Conservation (phyloP, 1,284 basidiomycete species). For the Pseudozyma thailandica region DNA sequence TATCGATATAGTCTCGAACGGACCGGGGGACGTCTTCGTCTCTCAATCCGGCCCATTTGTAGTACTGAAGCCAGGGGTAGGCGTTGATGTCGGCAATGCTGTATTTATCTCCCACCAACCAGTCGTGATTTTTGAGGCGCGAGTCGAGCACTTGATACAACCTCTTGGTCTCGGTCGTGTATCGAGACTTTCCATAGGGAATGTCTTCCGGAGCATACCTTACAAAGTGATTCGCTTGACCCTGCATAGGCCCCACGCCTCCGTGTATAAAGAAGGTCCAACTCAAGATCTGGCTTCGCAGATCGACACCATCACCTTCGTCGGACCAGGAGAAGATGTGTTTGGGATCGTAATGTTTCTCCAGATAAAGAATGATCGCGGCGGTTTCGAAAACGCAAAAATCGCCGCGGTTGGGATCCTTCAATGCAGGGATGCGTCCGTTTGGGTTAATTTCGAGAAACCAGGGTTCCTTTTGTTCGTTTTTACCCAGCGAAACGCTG, state of each 20-base stretch:
- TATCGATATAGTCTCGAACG: conserved; percentile 35
- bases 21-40: conserved; percentile 36
- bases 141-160: conserved; percentile 52
- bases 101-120: conserved; percentile 58
- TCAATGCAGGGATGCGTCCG: conserved; percentile 58
- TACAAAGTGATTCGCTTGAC: conserved; percentile 53
- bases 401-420: conserved; percentile 48
- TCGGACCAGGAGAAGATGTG: conserved; percentile 52
- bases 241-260: conserved; percentile 53
- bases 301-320: conserved; percentile 40
- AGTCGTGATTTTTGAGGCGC: conserved; percentile 48
- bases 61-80: conserved; percentile 52
- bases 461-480: conserved; percentile 58
- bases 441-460: conserved; percentile 62
- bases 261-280: conserved; percentile 56
- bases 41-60: conserved; percentile 37
- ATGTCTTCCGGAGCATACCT: conserved; percentile 52
- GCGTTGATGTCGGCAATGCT: conserved; percentile 57
- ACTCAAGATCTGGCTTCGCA: conserved; percentile 24
- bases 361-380: conserved; percentile 58
- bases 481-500: conserved; percentile 32
- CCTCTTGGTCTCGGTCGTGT: conserved; percentile 45
- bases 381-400: conserved; percentile 51
- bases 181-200: conserved; percentile 52
- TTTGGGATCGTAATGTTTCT: conserved; percentile 56